Evolutionary conservation across 495 filamentous ascomycete species (phyloP).

Genomic region (Penicillium paxilli): DNA sequence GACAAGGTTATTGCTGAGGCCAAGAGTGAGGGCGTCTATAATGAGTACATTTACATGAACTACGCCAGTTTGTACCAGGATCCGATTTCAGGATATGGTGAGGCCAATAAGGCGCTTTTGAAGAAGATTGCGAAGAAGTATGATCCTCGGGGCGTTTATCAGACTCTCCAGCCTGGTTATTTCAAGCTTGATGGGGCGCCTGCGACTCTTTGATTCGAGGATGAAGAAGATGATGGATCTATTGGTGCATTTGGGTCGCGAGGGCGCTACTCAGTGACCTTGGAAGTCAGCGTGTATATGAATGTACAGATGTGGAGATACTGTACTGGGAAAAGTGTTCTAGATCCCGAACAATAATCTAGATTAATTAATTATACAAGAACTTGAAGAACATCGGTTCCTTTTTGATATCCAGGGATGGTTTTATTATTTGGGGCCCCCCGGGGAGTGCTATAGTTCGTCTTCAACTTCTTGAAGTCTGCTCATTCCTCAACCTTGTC

Average conservation of each 20-base stretch:
- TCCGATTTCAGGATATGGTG: constrained; percentile 41
- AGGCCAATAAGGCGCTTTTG: constrained; percentile 30
- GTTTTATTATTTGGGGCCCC: no score
- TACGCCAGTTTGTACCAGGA: constrained; percentile 41
- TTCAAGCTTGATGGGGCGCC: constrained; percentile 37
- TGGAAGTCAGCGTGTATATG: no score
- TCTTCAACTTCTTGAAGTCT: background rate
- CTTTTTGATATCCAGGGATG: background rate
- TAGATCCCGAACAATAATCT: no score
- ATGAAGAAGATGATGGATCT: no score
- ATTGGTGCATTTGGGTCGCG: no score
- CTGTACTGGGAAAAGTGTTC: no score
- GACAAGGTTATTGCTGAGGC: constrained; percentile 32
- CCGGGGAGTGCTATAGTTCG: no score
- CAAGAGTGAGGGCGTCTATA: constrained; percentile 35
- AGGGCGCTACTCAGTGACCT: no score
- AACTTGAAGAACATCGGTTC: no score
- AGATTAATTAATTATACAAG: no score
- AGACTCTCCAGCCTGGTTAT: constrained; percentile 40
- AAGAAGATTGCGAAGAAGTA: constrained; percentile 31
- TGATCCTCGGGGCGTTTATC: constrained; percentile 40
- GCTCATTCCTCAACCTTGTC: constrained; percentile 40
- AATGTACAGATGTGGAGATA: no score
- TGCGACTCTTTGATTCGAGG: no score
- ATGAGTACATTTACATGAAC: constrained; percentile 61